phyloP scores from a whole-genome alignment of 129 eudicot species.

The Heracleum sosnowskyi region DNA sequence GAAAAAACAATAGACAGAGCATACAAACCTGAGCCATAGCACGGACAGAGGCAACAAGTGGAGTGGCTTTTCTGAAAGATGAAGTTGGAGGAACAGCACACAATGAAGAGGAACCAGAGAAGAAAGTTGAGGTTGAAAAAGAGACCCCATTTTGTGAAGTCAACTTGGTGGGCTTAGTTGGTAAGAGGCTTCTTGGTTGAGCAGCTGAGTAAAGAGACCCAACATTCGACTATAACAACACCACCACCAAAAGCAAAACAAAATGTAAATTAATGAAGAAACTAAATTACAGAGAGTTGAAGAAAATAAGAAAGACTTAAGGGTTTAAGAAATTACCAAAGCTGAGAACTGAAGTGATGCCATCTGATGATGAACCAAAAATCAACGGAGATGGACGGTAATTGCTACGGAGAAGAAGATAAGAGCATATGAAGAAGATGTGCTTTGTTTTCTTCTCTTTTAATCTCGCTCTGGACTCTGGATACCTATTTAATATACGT shows the following conservation, averaged over 20 bases:
- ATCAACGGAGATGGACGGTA: background rate
- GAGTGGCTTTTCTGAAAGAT: conserved; percentile 21
- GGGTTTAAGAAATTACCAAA: background rate
- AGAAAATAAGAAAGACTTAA: background rate
- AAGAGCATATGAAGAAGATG: background rate
- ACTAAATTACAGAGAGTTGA: no score
- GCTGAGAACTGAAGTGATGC: background rate
- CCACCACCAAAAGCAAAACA: background rate
- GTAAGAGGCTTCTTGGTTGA: background rate
- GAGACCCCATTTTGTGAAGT: background rate
- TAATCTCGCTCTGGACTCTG: no score
- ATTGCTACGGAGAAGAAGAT: background rate
- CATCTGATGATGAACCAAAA: background rate
- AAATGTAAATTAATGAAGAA: background rate
- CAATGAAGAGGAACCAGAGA: conserved; percentile 35
- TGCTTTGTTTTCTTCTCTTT: no score
- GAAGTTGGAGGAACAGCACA: conserved; percentile 21
- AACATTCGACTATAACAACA: background rate
- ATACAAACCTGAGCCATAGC: conserved; percentile 47
- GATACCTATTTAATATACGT: no score
- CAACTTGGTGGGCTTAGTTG: conserved; percentile 10
- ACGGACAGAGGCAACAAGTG: conserved; percentile 28
- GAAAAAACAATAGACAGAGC: background rate
- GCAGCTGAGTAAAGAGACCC: background rate
- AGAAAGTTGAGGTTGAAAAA: conserved; percentile 13